Evolutionary conservation across 2,329 filamentous ascomycete genomes (phyloP).

Genomic region (Fusarium sp.): DNA sequence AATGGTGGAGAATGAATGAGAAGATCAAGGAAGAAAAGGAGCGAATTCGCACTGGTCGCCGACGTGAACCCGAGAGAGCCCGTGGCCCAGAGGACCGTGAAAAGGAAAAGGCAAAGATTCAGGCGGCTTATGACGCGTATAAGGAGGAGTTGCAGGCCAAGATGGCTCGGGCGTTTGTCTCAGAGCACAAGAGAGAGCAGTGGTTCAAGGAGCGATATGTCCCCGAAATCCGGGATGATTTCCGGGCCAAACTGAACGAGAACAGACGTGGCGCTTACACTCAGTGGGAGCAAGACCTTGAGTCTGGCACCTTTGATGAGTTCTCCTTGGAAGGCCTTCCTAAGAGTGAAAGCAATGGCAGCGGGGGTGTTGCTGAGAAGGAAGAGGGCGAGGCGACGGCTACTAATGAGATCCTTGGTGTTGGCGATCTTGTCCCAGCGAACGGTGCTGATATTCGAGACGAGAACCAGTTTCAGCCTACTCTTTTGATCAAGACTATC

Average conservation of each 20-base stretch:
- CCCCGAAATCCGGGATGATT: constrained; percentile 80
- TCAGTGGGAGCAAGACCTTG: constrained; percentile 91
- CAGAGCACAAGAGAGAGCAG: constrained; percentile 92
- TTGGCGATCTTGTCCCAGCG: constrained; percentile 88
- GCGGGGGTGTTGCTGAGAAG: constrained; percentile 87
- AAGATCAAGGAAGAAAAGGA: constrained; percentile 87
- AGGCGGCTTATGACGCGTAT: constrained; percentile 75
- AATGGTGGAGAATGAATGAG: constrained; percentile 88
- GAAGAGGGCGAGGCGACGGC: constrained; percentile 95
- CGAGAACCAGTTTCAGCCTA: constrained; percentile 88
- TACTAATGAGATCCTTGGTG: constrained; percentile 90
- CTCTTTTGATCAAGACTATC: constrained; percentile 96
- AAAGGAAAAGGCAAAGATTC: constrained; percentile 82
- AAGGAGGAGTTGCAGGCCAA: constrained; percentile 77
- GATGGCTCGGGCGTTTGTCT: constrained; percentile 91
- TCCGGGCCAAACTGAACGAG: constrained; percentile 81
- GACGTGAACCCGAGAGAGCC: constrained; percentile 72
- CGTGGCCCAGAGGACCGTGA: constrained; percentile 80
- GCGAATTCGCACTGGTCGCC: constrained; percentile 74
- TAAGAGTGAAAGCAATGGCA: constrained; percentile 91
- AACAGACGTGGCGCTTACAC: constrained; percentile 83
- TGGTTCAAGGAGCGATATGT: constrained; percentile 98
- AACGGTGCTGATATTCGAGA: constrained; percentile 89
- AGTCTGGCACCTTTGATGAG: constrained; percentile 88
- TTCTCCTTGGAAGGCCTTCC: constrained; percentile 95